Evolutionary conservation across 2,329 filamentous ascomycete species (phyloP).

Genomic region (Hypoxylon sp.): DNA sequence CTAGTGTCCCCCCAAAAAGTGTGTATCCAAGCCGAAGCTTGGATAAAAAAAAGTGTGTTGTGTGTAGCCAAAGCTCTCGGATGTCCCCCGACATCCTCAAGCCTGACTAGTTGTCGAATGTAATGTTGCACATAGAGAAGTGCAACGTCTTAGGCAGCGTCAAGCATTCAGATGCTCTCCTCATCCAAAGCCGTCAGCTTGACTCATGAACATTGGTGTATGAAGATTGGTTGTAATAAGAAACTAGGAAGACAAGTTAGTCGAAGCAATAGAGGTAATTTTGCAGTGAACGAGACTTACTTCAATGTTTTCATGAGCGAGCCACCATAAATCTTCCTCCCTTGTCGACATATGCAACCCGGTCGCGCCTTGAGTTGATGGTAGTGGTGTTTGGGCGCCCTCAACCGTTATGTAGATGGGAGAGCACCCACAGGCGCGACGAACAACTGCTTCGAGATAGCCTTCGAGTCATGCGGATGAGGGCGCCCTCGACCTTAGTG

Average conservation of each 20-base stretch:
- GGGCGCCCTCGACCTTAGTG: too few species aligned
- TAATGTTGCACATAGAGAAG: too few species aligned
- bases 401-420: too few species aligned
- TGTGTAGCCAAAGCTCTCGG: too few species aligned
- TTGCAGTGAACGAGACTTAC: conserved; percentile 2
- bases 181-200: background rate
- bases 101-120: too few species aligned
- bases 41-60: too few species aligned
- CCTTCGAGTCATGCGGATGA: too few species aligned
- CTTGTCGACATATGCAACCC: conserved; percentile 4
- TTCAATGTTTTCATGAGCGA: background rate
- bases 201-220: background rate
- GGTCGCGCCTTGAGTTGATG: background rate
- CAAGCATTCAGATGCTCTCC: background rate
- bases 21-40: too few species aligned
- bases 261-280: background rate
- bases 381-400: too few species aligned
- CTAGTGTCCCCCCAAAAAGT: too few species aligned
- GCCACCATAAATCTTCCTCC: background rate
- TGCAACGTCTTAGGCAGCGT: background rate
- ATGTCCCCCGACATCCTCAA: too few species aligned
- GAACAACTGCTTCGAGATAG: conserved; percentile 4
- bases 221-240: too few species aligned
- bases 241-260: conserved; percentile 6
- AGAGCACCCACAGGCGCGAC: background rate